Base-by-base conservation (phyloP, 768 basidiomycete genomes). In the Boletus sensibilis region DNA sequence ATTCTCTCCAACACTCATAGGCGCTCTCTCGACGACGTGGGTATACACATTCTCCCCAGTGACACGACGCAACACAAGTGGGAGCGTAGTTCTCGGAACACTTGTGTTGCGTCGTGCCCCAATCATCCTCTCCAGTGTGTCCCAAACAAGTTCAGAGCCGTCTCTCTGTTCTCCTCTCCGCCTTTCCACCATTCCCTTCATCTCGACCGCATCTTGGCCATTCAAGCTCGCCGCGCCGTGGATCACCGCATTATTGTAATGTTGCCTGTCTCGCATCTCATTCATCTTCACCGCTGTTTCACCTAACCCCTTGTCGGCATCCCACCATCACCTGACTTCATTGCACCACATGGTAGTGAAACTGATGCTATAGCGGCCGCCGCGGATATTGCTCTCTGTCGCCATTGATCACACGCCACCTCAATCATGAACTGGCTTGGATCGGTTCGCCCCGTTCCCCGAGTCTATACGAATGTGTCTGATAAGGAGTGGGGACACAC, bases 51-150 rank as follows among this genome's bases (percentile, higher is more conserved):
- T 4, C 1, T 39, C 10, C n/a, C 20, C 4, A 5, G 52, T 46
- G 61, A 53, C 62, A 64, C 66, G 41, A 53, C 14, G 56, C 56
- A 58, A 50, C 60, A 70, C 70, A 66, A 69, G 72, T 68, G 76
- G 72, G 77, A 79, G 79, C 77, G 79, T 64, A 69, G 77, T 78
- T 57, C 79, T 80, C 75, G 67, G 55, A 72, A 77, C 74, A 68
- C 74, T 71, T 71, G 74, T 70, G 37, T 50, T 62, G 53, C 47
- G 20, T 49, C 56, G 63, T 69, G 62, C 51, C 59, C 45, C 25
- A 21, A 23, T 38, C 37, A 37, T 41, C 27, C 12, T 43, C 21
- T 8, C 18, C 44, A 7, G 11, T 31, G 18, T n/a, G 18, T 25
- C 18, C 40, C 21, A 31, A 16, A 13, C 14, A 37, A 38, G 21